Base-by-base conservation (phyloP, 805 yeast genomes). In the Kluyveromyces siamensis region DNA sequence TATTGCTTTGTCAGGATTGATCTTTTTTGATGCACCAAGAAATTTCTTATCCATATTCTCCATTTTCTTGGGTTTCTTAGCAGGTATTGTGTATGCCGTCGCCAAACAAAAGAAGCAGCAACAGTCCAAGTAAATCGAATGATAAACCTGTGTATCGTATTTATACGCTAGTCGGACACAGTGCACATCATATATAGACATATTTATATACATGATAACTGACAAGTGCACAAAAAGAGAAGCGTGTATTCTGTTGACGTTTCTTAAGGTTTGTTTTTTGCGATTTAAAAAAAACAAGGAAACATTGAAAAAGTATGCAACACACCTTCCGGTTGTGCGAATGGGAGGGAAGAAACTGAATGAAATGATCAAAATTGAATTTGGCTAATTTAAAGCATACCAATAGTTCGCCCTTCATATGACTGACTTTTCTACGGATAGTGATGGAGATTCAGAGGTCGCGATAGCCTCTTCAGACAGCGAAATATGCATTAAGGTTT, bases 51-150 rank as follows among this genome's bases (percentile, higher is more conserved):
- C 96, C 37, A 83, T 91, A 54, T 71, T 89, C 38, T 91, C 99
- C 44, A 93, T 93, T 65, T 79, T 87, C 62, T 76, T 91, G 56
- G 99, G 99, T 50, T 93, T 93, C 73, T 73, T 82, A 55, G 95
- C 99, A 53, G 99, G 99, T 69, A 73, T 93, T 58, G 96, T 90
- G 47, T 93, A 93, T 69, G 91, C 97, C 52, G 85, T 87, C 56
- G 96, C 98, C 55, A 93, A 90, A 75, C 88, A 90, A 74, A 84
- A 83, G 76, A 96, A 90, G 73, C 78, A 59, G 49, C 65, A 62
- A 49, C 58, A 57, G 39, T n/a, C 21, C 11, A 19, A 30, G 17
- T n/a, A 16, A 44, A 44, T 37, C 30, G 27, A 25, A 25, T 27
- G 40, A 35, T 18, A 6, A 44, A 19, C 6, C 6, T 18, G 14